Evolutionary conservation across 176 grass and related monocot genomes (phyloP), one percentile per base, ranked within the genome.

Genomic region (Hsuehochloa calcarea): DNA sequence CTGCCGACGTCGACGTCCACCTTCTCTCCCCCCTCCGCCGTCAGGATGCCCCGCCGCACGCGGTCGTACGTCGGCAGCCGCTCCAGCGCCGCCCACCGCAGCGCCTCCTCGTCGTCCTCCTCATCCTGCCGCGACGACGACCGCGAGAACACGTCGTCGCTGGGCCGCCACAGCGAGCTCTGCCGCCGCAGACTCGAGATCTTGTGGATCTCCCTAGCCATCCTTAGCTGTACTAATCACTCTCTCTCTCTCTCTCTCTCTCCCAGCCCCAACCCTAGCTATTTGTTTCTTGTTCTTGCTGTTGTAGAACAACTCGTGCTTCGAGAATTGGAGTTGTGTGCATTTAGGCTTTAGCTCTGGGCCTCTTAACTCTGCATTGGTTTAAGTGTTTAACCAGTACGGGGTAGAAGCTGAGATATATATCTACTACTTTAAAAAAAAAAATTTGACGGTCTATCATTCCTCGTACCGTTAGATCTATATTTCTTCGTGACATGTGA

Each of bases 51-150:
- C 10, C 70, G 83, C 31, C 88, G 87, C 52, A 95, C 63, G 10
- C 96, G 87, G 72, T 92, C 89, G 50, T 61, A 90, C 8, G 96
- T 99, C 3, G 96, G 96, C 34, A 99, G 90, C 66, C 83, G 91
- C 93, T 99, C 96, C n/a, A 99, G 85, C 59, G 96, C 96, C 17
- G 96, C 96, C 96, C 96, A 99, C 64, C 77, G 74, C 49, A 99
- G 86, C 27, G 93, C 93, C 88, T 96, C 93, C 85, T 99, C 96
- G 78, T 99, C 96, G 68, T 99, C 91, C 39, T 98, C 89, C 49
- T 92, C 91, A 31, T 84, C 85, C n/a, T 87, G 80, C 84, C 92
- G 79, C 74, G 90, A 85, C 65, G 88, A 89, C 67, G 85, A 82
- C 55, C 84, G 84, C 22, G 95, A 93, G 92, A 97, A 97, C 46